These are phyloP conservation scores for Acer campestre DNA, from an alignment of 345 rosid species.

Conservation along the genomic window DNA sequence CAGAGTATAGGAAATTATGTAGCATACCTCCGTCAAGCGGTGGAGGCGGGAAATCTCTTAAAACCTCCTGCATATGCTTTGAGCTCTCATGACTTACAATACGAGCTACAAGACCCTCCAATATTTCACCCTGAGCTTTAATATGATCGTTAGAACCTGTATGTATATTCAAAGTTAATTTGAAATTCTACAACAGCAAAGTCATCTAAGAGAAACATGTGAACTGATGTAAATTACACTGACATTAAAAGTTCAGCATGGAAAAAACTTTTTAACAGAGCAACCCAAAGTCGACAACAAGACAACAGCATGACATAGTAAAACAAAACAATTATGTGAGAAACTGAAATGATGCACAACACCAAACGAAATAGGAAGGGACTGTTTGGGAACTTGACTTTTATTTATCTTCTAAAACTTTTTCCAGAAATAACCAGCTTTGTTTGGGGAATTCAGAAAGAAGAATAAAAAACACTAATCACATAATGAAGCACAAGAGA, in stretches of 20 bases:
- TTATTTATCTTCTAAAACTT: neutral
- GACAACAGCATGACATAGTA: neutral
- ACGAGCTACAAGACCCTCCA: slow-evolving; percentile 99
- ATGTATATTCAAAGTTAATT: slow-evolving; percentile 16
- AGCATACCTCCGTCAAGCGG: slow-evolving; percentile 67
- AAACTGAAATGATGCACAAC: neutral
- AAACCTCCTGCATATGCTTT: slow-evolving; percentile 75
- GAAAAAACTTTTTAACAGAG: neutral
- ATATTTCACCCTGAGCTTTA: slow-evolving; percentile 87
- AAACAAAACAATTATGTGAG: neutral
- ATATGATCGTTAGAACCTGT: slow-evolving; percentile 87
- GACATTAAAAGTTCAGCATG: neutral
- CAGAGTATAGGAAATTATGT: slow-evolving; percentile 10
- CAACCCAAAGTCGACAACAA: neutral
- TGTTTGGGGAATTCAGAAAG: neutral
- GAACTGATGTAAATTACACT: neutral
- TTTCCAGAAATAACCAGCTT: neutral
- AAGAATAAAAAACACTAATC: neutral
- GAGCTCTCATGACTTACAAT: slow-evolving; percentile 75
- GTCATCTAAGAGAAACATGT: neutral
- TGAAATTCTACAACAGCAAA: slow-evolving; percentile 11
- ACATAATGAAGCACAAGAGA: neutral
- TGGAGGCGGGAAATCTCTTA: slow-evolving; percentile 66
- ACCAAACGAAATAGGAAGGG: neutral
- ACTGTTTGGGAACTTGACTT: neutral